Base-by-base conservation (phyloP, 148 eudicot species). In the Heliosperma pusillum region DNA sequence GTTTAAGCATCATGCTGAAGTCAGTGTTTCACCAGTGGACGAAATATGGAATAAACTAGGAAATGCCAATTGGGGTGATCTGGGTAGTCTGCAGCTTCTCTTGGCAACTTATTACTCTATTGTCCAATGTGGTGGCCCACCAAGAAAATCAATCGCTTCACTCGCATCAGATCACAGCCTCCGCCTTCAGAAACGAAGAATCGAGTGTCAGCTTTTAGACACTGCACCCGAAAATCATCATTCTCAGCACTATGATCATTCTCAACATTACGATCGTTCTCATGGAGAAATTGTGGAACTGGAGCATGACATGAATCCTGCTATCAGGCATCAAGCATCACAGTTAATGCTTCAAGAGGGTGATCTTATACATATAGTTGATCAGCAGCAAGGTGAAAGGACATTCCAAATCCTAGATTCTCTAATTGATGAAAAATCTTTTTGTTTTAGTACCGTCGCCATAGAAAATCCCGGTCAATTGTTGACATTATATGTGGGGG, bases 11-110 rank as follows among this genome's bases (percentile, higher is more conserved):
- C 88, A 91, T 61, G 84, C 91, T 6, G 90, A 85, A 75, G 84
- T 91, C 20, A 79, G 81, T 42, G 83, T 89, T 47, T 88, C 97
- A 66, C 89, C 82, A 6, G 88, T 88, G 26, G 91, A 91, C 50
- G 76, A 85, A 27, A 83, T 91, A 69, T 91, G 97, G 97, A 91
- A 89, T 86, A 89, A 88, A 76, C 83, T 91, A 27, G 97, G 97
- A 71, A 91, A 91, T 73, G 84, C 87, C 27, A 91, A 89, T 53
- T 91, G 97, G 97, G 86, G 91, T 6, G 97, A 91, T 78, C 74
- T 88, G 9, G 97, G 90, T 64, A 84, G 87, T 20, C 60, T 91
- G 56, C 97, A 91, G 61, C 78, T 88, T 75, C 82, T 91, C 71
- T 40, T 88, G 76, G 91, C 90, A 19, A 91, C 90, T 10, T 88